These are phyloP conservation scores for Phaffia rhodozyma DNA, from an alignment of 1,284 basidiomycete species.

Conservation along the genomic window DNA sequence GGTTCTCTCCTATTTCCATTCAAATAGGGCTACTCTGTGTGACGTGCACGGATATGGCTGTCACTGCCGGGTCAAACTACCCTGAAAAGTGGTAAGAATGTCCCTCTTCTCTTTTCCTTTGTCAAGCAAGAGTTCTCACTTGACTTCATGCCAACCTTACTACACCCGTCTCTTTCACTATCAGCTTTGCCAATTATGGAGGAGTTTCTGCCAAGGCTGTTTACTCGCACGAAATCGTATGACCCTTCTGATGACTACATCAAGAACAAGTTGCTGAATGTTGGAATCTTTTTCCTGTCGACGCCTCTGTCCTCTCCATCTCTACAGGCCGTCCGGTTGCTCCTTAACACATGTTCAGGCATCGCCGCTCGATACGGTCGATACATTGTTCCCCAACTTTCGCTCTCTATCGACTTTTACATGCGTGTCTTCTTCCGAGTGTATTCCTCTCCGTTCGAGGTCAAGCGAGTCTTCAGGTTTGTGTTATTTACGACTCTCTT, in stretches of 20 bases:
- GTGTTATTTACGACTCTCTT: slow-evolving; percentile 23
- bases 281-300: background rate
- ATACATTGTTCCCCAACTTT: slow-evolving; percentile 80
- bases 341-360: slow-evolving; percentile 71
- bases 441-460: slow-evolving; percentile 62
- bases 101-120: background rate
- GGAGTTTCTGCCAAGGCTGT: slow-evolving; percentile 85
- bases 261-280: background rate
- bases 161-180: background rate
- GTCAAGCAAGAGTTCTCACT: background rate
- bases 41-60: slow-evolving; percentile 91
- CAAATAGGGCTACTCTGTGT: slow-evolving; percentile 72
- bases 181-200: slow-evolving; percentile 86
- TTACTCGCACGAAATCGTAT: slow-evolving; percentile 82
- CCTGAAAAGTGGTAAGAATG: slow-evolving; percentile 79
- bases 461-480: slow-evolving; percentile 69
- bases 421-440: slow-evolving; percentile 83
- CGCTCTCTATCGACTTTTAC: slow-evolving; percentile 95
- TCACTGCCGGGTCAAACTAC: slow-evolving; percentile 86
- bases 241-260: slow-evolving; percentile 25
- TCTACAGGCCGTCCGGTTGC: slow-evolving; percentile 69
- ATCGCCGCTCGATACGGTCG: slow-evolving; percentile 86
- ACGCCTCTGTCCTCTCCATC: background rate
- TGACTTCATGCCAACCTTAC: slow-evolving; percentile 12
- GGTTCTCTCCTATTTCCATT: background rate